Base-by-base conservation (phyloP, 2,329 filamentous ascomycete species). In the Cladosporium sp. region DNA sequence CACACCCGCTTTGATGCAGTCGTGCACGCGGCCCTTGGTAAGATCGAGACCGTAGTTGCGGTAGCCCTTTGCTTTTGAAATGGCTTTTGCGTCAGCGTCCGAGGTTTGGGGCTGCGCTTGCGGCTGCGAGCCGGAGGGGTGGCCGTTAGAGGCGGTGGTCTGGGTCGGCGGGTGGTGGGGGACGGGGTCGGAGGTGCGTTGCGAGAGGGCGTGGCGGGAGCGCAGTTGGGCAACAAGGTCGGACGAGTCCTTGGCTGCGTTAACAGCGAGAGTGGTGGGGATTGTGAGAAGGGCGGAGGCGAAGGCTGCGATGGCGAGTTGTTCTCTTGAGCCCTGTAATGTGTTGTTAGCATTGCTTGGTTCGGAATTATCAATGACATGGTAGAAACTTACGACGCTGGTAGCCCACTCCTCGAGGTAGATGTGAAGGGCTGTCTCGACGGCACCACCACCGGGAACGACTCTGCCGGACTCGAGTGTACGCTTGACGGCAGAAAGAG, bases 331-430 rank as follows among this genome's bases (percentile, higher is more conserved):
- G 66, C 93, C 84, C 82, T 85, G 63, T 59, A 30, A 25, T 20
- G 36, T 47, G 1, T 25, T 40, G 54, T 61, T 58, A 60, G 55
- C 47, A 58, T 9, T 25, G 45, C 42, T 40, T 34, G 65, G 57
- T 64, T 65, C 49, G 30, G 39, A 5, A 17, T 5, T 25, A 3
- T 5, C 1, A 15, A 22, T 25, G 4, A 42, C n/a, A 12, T 7
- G 39, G 5, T 9, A 40, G 36, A 4, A 20, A 37, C 40, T 69
- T 79, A 84, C 92, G 63, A 99, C 93, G 38, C 94, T 97, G 68
- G 94, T 93, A 55, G 94, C 94, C 76, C 96, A 99, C 77, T 99
- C 94, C 80, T 99, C 94, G 36, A 99, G 85, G 79, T 97, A 99
- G 73, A 99, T 99, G 80, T 97, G 94, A 65, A 99, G 84, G 51